Percentiles rank a stretch among this genome's conserved stretches.
Evolutionary conservation across 2,329 filamentous ascomycete genomes (phyloP).

Genomic region (Colletotrichum viniferum): DNA sequence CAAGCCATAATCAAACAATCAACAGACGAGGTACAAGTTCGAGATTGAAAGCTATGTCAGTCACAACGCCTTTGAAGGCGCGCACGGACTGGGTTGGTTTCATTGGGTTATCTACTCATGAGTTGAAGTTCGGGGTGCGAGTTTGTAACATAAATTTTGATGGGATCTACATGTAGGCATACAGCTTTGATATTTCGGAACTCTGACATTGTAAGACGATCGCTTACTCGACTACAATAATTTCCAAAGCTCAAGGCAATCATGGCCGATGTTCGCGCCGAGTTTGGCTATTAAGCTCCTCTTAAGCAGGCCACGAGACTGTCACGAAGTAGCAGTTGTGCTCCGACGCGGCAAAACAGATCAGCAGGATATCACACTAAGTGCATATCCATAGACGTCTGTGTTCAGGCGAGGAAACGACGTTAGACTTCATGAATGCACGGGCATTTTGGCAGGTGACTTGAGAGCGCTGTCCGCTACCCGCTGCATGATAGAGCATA

Average conservation of each 20-base stretch:
- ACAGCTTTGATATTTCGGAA: accelerated
- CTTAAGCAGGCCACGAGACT: neutral
- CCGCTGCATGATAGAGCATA: neutral
- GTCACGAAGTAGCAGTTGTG: neutral
- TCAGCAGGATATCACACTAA: neutral
- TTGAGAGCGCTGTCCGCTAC: neutral
- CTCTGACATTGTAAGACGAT: neutral
- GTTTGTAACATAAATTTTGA: neutral
- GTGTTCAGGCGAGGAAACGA: neutral
- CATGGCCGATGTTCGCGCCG: neutral
- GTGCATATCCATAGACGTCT: neutral
- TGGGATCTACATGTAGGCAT: neutral
- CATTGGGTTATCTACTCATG: neutral
- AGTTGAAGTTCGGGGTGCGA: neutral
- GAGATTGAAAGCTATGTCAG: neutral
- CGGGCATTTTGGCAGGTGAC: neutral
- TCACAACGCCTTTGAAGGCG: neutral
- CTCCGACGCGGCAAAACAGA: neutral
- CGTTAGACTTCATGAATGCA: neutral
- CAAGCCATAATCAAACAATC: neutral
- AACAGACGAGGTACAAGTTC: neutral
- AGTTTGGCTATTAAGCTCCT: neutral
- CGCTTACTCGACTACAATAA: neutral
- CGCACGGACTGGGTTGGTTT: neutral
- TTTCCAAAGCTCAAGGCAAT: neutral